Evolutionary conservation across 2,329 filamentous ascomycete species (phyloP).

Genomic region (Ophiostoma tasmaniense): DNA sequence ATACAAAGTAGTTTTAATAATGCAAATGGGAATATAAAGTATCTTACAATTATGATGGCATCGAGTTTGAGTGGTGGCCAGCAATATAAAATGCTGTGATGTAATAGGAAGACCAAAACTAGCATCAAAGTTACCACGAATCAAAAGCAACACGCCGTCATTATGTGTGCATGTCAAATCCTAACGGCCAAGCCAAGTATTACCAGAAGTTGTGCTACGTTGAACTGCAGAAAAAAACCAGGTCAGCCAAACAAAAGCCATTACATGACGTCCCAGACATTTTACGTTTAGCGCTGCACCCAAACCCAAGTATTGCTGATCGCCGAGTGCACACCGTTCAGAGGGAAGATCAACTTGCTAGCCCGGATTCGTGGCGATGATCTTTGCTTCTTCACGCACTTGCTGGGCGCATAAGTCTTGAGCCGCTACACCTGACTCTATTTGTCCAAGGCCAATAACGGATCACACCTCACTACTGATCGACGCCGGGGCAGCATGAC

Average conservation of each 20-base stretch:
- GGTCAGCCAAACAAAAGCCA: not conserved
- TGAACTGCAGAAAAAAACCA: not conserved
- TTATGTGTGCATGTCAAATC: not conserved
- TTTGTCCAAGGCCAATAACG: not conserved
- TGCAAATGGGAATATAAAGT: too few species aligned
- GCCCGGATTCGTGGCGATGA: not conserved
- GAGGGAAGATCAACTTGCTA: not conserved
- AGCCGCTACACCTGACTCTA: not conserved
- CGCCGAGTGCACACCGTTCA: not conserved
- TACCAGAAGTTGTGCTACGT: not conserved
- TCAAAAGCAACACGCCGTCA: too few species aligned
- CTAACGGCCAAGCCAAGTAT: not conserved
- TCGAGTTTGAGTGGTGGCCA: not conserved
- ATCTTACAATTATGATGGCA: too few species aligned
- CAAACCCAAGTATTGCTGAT: not conserved
- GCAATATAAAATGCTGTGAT: not conserved
- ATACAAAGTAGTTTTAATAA: not conserved
- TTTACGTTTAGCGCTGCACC: not conserved
- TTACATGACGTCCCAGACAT: not conserved
- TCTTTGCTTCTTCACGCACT: not conserved
- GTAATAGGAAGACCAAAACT: not conserved
- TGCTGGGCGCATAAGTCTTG: not conserved
- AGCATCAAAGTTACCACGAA: not conserved
- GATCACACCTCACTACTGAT: slow-evolving; percentile 1
- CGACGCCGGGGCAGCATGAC: not conserved